phyloP scores from a whole-genome alignment of 768 basidiomycete genomes.

The Amanita phalloides region DNA sequence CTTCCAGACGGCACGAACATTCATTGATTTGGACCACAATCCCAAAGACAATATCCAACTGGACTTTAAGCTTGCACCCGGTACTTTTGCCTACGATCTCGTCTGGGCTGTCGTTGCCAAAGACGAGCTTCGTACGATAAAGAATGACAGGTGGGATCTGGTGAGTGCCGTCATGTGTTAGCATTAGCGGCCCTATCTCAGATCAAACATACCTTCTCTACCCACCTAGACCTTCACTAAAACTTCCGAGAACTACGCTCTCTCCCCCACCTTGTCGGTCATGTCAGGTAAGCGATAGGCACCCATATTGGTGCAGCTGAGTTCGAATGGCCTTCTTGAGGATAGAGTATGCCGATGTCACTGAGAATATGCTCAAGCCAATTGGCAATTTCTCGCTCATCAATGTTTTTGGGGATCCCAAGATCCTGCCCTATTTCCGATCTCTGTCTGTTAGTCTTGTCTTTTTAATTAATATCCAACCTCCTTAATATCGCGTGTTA shows the following conservation, averaged over 20 bases:
- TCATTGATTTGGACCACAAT: slow-evolving; percentile 70
- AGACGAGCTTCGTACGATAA: slow-evolving; percentile 60
- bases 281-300: slow-evolving; percentile 52
- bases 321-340: slow-evolving; percentile 5
- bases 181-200: not conserved
- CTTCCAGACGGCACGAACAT: slow-evolving; percentile 47
- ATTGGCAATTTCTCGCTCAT: slow-evolving; percentile 35
- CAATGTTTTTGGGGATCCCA: slow-evolving; percentile 51
- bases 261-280: slow-evolving; percentile 55
- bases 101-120: slow-evolving; percentile 83
- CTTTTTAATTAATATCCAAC: not conserved
- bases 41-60: slow-evolving; percentile 63
- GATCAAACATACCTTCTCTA: slow-evolving; percentile 1
- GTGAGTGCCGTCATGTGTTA: slow-evolving; percentile 34
- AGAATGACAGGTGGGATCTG: slow-evolving; percentile 75
- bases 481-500: slow-evolving; percentile 3
- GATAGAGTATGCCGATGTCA: slow-evolving; percentile 76
- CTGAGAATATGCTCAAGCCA: slow-evolving; percentile 65
- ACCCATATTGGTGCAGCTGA: slow-evolving; percentile 2
- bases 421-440: slow-evolving; percentile 67
- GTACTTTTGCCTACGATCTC: slow-evolving; percentile 44
- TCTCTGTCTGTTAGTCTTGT: slow-evolving; percentile 59
- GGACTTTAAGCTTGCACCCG: slow-evolving; percentile 63
- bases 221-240: slow-evolving; percentile 66
- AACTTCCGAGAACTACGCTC: slow-evolving; percentile 49